A percentile compares a stretch with the other conserved stretches of the same genome.
Evolutionary conservation across 352 stramenopile genomes (phyloP).

Genomic region (Lagenidium giganteum): DNA sequence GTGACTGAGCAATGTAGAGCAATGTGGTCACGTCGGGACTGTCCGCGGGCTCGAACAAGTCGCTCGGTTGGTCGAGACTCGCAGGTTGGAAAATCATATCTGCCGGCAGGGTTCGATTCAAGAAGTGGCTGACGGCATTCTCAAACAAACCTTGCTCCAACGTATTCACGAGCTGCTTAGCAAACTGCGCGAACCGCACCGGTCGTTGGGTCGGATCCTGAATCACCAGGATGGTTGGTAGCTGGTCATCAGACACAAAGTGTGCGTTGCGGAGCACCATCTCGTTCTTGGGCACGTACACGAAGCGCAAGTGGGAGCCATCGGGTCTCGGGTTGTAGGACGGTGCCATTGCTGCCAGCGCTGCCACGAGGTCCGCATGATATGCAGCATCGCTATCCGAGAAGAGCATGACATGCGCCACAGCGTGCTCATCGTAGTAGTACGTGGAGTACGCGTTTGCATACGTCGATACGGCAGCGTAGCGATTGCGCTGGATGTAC

Average conservation of each 20-base stretch:
- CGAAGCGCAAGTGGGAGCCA: conserved; percentile 20
- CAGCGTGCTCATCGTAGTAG: conserved; percentile 20
- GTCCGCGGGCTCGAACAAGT: too few species aligned
- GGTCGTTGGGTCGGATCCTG: conserved; percentile 13
- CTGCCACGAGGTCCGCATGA: conserved; percentile 7
- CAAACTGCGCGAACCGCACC: conserved; percentile 7
- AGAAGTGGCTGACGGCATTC: neutral
- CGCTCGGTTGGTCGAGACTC: too few species aligned
- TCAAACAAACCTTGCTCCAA: conserved; percentile 4
- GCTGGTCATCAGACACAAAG: conserved; percentile 19
- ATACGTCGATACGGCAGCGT: conserved; percentile 28
- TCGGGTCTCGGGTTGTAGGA: conserved; percentile 4
- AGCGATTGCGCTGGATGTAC: conserved; percentile 29
- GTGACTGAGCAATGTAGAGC: too few species aligned
- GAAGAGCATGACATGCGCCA: conserved; percentile 34
- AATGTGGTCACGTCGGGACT: too few species aligned
- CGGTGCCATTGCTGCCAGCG: conserved; percentile 10
- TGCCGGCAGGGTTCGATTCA: neutral
- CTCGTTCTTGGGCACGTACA: conserved; percentile 21
- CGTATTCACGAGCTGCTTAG: conserved; percentile 2
- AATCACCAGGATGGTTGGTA: conserved; percentile 23
- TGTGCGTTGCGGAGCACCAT: conserved; percentile 18
- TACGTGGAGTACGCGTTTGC: conserved; percentile 10
- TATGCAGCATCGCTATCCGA: conserved; percentile 15
- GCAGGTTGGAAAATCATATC: neutral